Percentiles rank a stretch among this genome's conserved stretches.
Conservation (phyloP, 2,329 filamentous ascomycete species). For the Xylaria polymorpha region DNA sequence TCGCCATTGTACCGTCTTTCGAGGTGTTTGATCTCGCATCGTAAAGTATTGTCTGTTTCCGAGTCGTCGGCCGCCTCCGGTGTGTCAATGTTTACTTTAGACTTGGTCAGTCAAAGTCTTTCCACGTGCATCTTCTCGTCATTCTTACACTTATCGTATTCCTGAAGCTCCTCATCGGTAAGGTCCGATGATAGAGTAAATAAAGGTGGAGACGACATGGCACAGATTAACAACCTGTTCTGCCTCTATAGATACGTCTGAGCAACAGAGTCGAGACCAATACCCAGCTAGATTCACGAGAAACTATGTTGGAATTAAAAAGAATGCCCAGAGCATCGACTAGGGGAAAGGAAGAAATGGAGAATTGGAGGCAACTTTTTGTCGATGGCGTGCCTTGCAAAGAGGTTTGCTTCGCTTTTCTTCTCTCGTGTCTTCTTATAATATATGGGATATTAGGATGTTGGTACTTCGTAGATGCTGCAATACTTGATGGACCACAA, state of each 20-base stretch:
- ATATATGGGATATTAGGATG: background rate
- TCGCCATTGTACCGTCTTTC: constrained; percentile 46
- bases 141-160: background rate
- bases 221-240: background rate
- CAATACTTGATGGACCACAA: background rate
- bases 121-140: background rate
- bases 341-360: background rate
- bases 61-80: background rate
- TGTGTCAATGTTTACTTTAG: background rate
- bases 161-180: background rate
- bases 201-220: background rate
- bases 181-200: too few species aligned
- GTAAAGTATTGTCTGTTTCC: constrained; percentile 39
- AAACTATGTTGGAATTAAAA: background rate
- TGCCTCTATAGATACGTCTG: background rate
- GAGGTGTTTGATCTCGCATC: constrained; percentile 48
- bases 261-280: background rate
- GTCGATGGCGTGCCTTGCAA: background rate
- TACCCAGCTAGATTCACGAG: background rate
- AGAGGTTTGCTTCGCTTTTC: background rate
- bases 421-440: background rate
- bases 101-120: background rate
- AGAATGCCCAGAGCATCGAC: background rate
- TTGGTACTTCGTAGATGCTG: background rate
- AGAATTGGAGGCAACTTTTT: background rate